Base-by-base conservation (phyloP, 257 asterid genomes). In the Lavandula angustifolia region DNA sequence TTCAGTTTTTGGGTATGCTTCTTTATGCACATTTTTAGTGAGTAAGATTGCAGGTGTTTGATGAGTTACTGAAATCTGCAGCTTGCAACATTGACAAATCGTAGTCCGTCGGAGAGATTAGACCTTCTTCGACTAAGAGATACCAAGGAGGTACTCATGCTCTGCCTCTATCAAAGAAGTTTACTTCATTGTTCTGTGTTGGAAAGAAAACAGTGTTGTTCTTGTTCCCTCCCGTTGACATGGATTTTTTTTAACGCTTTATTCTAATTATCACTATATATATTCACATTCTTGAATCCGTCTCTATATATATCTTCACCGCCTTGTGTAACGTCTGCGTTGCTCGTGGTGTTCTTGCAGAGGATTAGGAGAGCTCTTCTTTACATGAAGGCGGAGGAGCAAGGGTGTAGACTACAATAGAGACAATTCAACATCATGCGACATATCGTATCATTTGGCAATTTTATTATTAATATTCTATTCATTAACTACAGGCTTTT, bases 1-100 rank as follows among this genome's bases (percentile, higher is more conserved):
- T 87, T 94, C 74, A 94, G 97, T 82, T 94, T 94, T 73, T 94
- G 99, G 99, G 99, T 94, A 94, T 53, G 66, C 50, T 43, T 38
- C 14, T 70, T 34, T 44, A 17, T 53, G 31, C 44, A 50, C 57
- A 13, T 49, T 60, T 62, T 34, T 6, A 22, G 46, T 12, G 38
- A 32, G 10, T 12, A 27, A 11, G 22, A 0, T 44, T 47, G 38
- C 33, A 9, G 18, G 43, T 51, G 46, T 42, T 55, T 52, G 61
- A 46, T 56, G 59, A 62, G 56, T 18, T 38, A 4, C 43, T 58
- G n/a, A 66, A 37, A 68, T 32, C 67, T 83, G 87, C 92, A 94
- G 99, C 96, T 94, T 32, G 73, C 86, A 9, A 80, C 97, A 1
- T 75, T 94, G 62, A 84, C 92, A 43, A 84, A 74, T 61, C 78